phyloP scores from a whole-genome alignment of 805 yeast species.

The Candida vaughaniae region DNA sequence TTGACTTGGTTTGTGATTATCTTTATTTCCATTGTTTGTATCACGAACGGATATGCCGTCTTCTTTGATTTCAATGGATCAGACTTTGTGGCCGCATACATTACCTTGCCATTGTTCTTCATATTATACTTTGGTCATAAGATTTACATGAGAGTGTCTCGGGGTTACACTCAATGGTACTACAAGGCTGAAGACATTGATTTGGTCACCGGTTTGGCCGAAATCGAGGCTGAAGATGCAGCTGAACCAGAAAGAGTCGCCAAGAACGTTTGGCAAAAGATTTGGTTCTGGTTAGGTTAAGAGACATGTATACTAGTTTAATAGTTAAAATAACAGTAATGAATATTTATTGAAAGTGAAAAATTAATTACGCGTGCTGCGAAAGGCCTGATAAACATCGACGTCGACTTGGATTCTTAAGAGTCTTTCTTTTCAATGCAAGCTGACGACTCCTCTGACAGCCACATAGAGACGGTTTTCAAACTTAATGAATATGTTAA shows the following conservation, averaged over 20 bases:
- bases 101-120: slow-evolving; percentile 29
- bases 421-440: too few species aligned
- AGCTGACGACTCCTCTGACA: too few species aligned
- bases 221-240: slow-evolving; percentile 53
- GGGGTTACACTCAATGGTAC: slow-evolving; percentile 35
- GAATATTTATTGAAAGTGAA: too few species aligned
- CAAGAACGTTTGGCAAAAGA: slow-evolving; percentile 35
- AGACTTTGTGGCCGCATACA: slow-evolving; percentile 36
- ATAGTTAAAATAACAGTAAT: too few species aligned
- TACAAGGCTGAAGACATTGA: slow-evolving; percentile 57
- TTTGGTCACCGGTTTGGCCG: slow-evolving; percentile 57
- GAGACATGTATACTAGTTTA: too few species aligned
- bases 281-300: slow-evolving; percentile 53
- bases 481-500: not conserved
- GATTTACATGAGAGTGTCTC: slow-evolving; percentile 16
- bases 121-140: slow-evolving; percentile 30
- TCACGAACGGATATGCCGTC: slow-evolving; percentile 35
- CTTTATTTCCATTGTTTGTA: slow-evolving; percentile 20
- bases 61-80: slow-evolving; percentile 27
- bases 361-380: too few species aligned
- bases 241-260: slow-evolving; percentile 38
- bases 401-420: too few species aligned
- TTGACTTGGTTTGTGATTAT: slow-evolving; percentile 29
- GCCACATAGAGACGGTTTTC: not conserved
- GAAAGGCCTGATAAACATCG: too few species aligned